These are phyloP conservation scores for Russula abietina DNA, from an alignment of 768 basidiomycete genomes.

Conservation along the genomic window DNA sequence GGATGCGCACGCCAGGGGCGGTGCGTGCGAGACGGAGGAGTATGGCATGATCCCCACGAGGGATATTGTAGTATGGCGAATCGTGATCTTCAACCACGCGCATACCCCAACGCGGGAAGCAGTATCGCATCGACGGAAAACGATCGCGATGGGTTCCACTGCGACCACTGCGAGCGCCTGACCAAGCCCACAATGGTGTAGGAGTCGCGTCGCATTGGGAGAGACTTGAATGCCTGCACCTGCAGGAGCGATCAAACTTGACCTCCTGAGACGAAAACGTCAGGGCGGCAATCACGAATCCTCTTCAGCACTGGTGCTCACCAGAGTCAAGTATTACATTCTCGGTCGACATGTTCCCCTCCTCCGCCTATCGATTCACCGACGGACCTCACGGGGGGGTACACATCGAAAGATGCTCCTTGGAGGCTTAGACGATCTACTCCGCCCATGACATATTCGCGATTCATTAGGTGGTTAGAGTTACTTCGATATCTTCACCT, in stretches of 20 bases:
- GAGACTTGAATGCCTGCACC: constrained; percentile 41
- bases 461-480: constrained; percentile 88
- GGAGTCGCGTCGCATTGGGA: constrained; percentile 36
- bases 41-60: constrained; percentile 40
- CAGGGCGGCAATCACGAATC: background rate
- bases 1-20: constrained; percentile 30
- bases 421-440: constrained; percentile 81
- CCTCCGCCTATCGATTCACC: constrained; percentile 82
- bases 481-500: constrained; percentile 73
- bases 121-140: constrained; percentile 34
- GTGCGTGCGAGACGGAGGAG: constrained; percentile 33
- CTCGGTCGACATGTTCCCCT: constrained; percentile 69
- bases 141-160: constrained; percentile 36
- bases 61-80: constrained; percentile 39
- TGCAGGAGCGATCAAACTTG: constrained; percentile 74
- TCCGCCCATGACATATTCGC: constrained; percentile 79
- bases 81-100: constrained; percentile 32
- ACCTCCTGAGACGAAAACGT: constrained; percentile 42
- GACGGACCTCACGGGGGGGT: constrained; percentile 74
- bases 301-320: constrained; percentile 36
- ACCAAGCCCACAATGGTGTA: constrained; percentile 33
- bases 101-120: constrained; percentile 33
- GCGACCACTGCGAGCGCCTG: constrained; percentile 30
- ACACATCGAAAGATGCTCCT: constrained; percentile 47
- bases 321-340: constrained; percentile 87